These are phyloP conservation scores for Cryptococcus sp. DNA, from an alignment of 1,284 basidiomycete species.

Conservation along the genomic window DNA sequence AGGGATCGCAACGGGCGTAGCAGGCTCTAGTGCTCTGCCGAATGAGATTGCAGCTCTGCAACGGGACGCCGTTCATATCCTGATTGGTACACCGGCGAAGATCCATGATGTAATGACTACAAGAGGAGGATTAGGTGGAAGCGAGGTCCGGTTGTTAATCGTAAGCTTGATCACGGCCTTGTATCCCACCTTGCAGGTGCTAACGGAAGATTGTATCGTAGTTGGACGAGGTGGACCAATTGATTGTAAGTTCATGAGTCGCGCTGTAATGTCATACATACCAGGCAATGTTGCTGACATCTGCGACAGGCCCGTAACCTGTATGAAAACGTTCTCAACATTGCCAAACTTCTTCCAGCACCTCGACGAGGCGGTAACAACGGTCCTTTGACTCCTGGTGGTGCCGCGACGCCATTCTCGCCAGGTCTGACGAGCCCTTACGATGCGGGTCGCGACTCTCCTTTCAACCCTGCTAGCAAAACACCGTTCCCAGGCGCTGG, in stretches of 20 bases:
- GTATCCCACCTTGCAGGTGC: not conserved
- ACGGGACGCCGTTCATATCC: slow-evolving; percentile 88
- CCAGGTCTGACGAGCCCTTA: slow-evolving; percentile 49
- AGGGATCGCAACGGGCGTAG: slow-evolving; percentile 77
- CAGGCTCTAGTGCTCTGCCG: slow-evolving; percentile 64
- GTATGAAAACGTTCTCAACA: slow-evolving; percentile 89
- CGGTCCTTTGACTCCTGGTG: slow-evolving; percentile 36
- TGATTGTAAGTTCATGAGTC: slow-evolving; percentile 60
- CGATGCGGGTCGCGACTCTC: slow-evolving; percentile 53
- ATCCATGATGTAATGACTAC: slow-evolving; percentile 88
- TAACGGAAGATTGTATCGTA: slow-evolving; percentile 5
- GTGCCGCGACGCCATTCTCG: slow-evolving; percentile 36
- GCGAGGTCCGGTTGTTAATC: slow-evolving; percentile 86
- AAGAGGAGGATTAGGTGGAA: slow-evolving; percentile 63
- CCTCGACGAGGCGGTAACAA: slow-evolving; percentile 64
- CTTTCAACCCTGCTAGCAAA: slow-evolving; percentile 58
- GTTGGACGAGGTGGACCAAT: slow-evolving; percentile 94
- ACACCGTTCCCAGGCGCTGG: slow-evolving; percentile 58
- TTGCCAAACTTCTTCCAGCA: slow-evolving; percentile 84
- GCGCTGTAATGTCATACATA: too few relatives aligned
- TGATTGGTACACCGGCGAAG: slow-evolving; percentile 96
- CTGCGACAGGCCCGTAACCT: slow-evolving; percentile 72
- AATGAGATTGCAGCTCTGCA: slow-evolving; percentile 81
- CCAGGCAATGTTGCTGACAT: slow-evolving; percentile 8
- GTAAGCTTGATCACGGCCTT: slow-evolving; percentile 27